Evolutionary conservation across 2,329 filamentous ascomycete genomes (phyloP).

Genomic region (Xylaria digitata): DNA sequence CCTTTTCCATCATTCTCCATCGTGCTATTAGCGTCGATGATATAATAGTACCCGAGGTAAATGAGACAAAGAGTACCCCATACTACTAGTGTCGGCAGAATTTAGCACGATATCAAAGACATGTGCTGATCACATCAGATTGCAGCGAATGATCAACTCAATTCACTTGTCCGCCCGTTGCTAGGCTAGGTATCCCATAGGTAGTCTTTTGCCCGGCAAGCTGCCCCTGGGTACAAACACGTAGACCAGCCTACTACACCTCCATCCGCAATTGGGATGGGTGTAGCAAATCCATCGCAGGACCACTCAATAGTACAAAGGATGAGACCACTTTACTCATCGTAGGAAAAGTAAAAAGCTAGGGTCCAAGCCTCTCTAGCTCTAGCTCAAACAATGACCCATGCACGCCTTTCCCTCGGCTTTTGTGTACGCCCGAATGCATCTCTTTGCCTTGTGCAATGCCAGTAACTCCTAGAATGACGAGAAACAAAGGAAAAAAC

Average conservation of each 20-base stretch:
- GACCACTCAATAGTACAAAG: conserved; percentile 32
- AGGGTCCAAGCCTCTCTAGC: conserved; percentile 21
- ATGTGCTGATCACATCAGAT: conserved; percentile 3
- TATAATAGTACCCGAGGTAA: conserved; percentile 6
- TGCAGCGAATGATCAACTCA: conserved; percentile 13
- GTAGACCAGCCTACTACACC: conserved; percentile 18
- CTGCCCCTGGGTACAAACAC: conserved; percentile 26
- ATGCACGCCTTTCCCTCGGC: conserved; percentile 37
- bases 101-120: conserved; percentile 6
- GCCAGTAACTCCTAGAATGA: conserved; percentile 45
- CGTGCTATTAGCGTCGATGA: not conserved
- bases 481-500: conserved; percentile 32
- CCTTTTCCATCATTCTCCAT: not conserved
- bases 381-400: conserved; percentile 38
- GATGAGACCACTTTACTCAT: conserved; percentile 28
- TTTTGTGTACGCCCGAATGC: conserved; percentile 50
- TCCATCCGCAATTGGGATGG: conserved; percentile 24
- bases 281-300: conserved; percentile 24
- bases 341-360: conserved; percentile 25
- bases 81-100: not conserved
- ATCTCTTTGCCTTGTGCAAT: conserved; percentile 43
- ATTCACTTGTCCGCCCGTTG: conserved; percentile 29
- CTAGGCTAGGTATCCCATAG: conserved; percentile 13
- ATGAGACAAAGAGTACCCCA: not conserved
- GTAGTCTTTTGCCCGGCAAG: conserved; percentile 11